phyloP scores from a whole-genome alignment of 2,329 filamentous ascomycete species.

The Coniochaeta sp. region DNA sequence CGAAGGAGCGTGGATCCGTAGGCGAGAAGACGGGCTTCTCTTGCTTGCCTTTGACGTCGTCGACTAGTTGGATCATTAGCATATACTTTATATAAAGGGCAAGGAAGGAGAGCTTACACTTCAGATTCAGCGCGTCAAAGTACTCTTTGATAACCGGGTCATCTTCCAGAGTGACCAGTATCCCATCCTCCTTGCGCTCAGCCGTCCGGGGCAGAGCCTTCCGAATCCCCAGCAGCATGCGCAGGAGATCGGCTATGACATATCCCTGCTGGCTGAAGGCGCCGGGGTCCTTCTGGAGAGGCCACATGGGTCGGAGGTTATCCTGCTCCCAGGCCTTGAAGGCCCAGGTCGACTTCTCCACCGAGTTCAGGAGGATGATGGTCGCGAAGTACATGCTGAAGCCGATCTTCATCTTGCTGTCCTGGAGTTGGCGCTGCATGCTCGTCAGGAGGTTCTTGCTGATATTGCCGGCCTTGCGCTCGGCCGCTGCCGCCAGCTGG shows the following conservation, averaged over 20 bases:
- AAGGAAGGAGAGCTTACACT: constrained; percentile 40
- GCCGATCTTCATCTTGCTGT: constrained; percentile 52
- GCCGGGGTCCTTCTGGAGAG: constrained; percentile 49
- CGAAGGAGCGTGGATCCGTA: constrained; percentile 37
- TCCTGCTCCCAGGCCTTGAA: constrained; percentile 63
- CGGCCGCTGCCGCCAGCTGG: constrained; percentile 58
- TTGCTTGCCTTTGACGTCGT: constrained; percentile 36
- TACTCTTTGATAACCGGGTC: constrained; percentile 41
- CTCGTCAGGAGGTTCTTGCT: constrained; percentile 51
- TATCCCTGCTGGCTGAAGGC: constrained; percentile 53
- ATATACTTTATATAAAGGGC: no score
- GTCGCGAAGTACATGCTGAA: constrained; percentile 57
- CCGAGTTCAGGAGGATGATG: constrained; percentile 56
- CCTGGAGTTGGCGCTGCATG: constrained; percentile 54
- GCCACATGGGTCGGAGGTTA: constrained; percentile 52
- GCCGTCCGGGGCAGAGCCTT: constrained; percentile 49
- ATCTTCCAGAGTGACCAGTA: constrained; percentile 38
- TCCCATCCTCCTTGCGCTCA: constrained; percentile 35
- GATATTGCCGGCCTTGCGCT: constrained; percentile 54
- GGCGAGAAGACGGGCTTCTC: constrained; percentile 45
- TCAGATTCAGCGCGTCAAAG: constrained; percentile 49
- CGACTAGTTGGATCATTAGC: no score
- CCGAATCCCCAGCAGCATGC: constrained; percentile 56
- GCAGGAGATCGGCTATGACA: constrained; percentile 49
- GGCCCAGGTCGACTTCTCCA: constrained; percentile 63